A percentile compares a stretch with the other conserved stretches of the same genome.
Evolutionary conservation across 2,329 filamentous ascomycete species (phyloP).

Genomic region (Ascochyta pisi): DNA sequence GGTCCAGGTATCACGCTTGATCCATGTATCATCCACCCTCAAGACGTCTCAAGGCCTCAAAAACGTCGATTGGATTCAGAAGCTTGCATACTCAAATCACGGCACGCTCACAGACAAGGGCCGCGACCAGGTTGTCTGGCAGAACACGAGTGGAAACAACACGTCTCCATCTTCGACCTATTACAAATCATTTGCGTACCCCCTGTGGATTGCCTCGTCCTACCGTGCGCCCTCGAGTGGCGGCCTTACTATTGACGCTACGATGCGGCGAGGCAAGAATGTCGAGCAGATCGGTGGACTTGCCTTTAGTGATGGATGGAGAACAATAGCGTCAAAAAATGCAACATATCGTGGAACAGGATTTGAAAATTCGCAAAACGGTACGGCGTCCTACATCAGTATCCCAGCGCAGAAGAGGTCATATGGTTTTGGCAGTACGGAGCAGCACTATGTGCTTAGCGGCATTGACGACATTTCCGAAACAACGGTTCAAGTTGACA

Average conservation of each 20-base stretch:
- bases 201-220: slow-evolving; percentile 64
- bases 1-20: slow-evolving; percentile 61
- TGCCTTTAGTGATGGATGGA: slow-evolving; percentile 67
- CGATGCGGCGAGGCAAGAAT: slow-evolving; percentile 58
- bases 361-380: slow-evolving; percentile 63
- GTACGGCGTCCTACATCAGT: slow-evolving; percentile 63
- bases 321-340: slow-evolving; percentile 56
- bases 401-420: slow-evolving; percentile 56
- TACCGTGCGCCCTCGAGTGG: slow-evolving; percentile 52
- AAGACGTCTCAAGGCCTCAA: slow-evolving; percentile 55
- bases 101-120: slow-evolving; percentile 63
- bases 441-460: slow-evolving; percentile 64
- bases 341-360: slow-evolving; percentile 47
- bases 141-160: slow-evolving; percentile 60
- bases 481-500: slow-evolving; percentile 12
- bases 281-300: slow-evolving; percentile 55
- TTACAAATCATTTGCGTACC: slow-evolving; percentile 62
- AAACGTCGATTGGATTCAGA: slow-evolving; percentile 64
- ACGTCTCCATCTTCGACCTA: slow-evolving; percentile 46
- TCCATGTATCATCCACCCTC: slow-evolving; percentile 63
- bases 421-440: slow-evolving; percentile 62
- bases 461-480: slow-evolving; percentile 45
- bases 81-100: slow-evolving; percentile 62
- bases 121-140: slow-evolving; percentile 60
- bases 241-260: slow-evolving; percentile 55